A percentile compares a stretch with the other conserved stretches of the same genome.
Conservation (phyloP, 805 yeast genomes). For the Myxozyma melibiosi region DNA sequence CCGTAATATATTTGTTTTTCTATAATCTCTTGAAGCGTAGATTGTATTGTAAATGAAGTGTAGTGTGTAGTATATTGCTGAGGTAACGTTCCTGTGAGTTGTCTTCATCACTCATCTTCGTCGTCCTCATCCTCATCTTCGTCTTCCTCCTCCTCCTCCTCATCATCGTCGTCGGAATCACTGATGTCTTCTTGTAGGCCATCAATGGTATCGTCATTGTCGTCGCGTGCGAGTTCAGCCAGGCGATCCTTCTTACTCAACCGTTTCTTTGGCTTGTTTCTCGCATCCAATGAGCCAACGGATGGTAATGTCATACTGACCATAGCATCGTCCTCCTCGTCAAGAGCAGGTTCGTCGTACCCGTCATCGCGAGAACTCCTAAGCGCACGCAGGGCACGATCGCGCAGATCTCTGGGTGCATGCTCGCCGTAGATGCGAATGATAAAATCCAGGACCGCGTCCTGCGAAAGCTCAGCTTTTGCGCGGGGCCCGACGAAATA, state of each 20-base stretch:
- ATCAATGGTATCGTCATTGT: conserved; percentile 9
- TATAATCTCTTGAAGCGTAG: background rate
- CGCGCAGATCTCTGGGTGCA: conserved; percentile 15
- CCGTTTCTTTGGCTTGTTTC: background rate
- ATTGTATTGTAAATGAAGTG: too few species aligned
- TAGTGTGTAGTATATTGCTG: too few species aligned
- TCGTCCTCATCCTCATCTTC: background rate
- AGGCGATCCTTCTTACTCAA: conserved; percentile 9
- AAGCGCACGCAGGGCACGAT: conserved; percentile 16
- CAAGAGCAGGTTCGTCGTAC: background rate
- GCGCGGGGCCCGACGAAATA: conserved; percentile 31
- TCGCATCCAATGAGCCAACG: conserved; percentile 7
- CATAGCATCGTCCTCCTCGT: background rate
- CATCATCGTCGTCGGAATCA: background rate
- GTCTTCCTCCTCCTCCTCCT: background rate
- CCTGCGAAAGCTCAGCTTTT: conserved; percentile 20
- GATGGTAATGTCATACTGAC: conserved; percentile 1
- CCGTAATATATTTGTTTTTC: background rate
- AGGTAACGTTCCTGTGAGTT: too few species aligned
- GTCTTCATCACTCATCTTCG: background rate
- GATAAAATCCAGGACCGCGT: conserved; percentile 17
- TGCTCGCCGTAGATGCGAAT: conserved; percentile 17
- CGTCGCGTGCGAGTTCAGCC: conserved; percentile 23
- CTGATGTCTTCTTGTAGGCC: background rate
- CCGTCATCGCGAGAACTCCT: conserved; percentile 7